Evolutionary conservation across 108 stramenopile genomes (phyloP), one percentile per base, ranked within the genome.

Genomic region (Cyclostephanos tholiformis): DNA sequence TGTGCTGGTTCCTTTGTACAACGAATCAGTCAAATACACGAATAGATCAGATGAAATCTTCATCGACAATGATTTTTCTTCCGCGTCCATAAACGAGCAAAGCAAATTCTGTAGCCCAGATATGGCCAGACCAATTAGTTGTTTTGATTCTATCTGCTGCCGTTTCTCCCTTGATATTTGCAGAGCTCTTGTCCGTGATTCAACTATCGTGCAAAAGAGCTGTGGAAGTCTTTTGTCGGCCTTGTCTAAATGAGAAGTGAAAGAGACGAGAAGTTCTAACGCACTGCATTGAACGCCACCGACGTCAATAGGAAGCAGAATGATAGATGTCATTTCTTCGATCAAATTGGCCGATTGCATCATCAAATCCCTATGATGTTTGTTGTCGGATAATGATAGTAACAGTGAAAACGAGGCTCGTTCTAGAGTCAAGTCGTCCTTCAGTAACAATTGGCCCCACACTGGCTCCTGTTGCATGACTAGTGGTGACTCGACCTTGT

Each of bases 21-120:
- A 36, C 52, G 67, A 35, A 62, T 72, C 38, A 27, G 57, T 51
- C 13, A 75, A 17, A 63, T 57, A 71, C 19, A 71, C 30, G 55
- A 80, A 75, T 19, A 80, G 49, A 22, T 66, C 70, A 6, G 77
- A 60, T 30, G 62, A 36, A 48, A 72, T 65, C 25, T 52, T 69
- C 29, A 72, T 23, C 25, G 76, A 30, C 41, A 69, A 50, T 8
- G n/a, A 38, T 61, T 78, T 58, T 51, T 86, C 76, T 29, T 72
- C 63, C 6, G 61, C 71, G 11, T 26, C 50, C 20, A 69, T 49
- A 12, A 83, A 69, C 9, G 67, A 64, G 55, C 74, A 75, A 46
- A 90, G 86, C n/a, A 87, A 19, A 30, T 60, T 69, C 38, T 75
- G 64, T 51, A 87, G 20, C 8, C 87, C 88, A 30, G 80, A 80